phyloP scores from a whole-genome alignment of 2,329 filamentous ascomycete genomes.

The Fusarium sororula region DNA sequence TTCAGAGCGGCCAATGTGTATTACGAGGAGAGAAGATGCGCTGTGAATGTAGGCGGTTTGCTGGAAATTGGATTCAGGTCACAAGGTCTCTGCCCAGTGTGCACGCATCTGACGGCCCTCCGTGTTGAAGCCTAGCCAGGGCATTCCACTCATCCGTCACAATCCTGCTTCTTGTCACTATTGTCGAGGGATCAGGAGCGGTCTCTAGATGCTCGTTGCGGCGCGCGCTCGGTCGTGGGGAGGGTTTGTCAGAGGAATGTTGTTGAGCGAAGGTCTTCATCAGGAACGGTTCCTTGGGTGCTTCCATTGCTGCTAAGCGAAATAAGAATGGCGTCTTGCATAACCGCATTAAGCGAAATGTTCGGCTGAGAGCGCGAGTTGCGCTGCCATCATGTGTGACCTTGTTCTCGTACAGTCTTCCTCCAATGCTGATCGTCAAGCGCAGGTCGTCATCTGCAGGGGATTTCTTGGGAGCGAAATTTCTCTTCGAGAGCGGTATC shows the following conservation, averaged over 20 bases:
- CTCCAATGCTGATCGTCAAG: background rate
- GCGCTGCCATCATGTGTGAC: fast-evolving
- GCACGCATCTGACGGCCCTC: background rate
- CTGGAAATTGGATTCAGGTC: background rate
- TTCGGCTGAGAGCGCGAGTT: fast-evolving
- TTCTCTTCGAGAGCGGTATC: background rate
- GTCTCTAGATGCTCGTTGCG: background rate
- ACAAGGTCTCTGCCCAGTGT: fast-evolving
- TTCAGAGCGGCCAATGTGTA: background rate
- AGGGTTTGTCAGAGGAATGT: background rate
- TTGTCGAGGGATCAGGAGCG: background rate
- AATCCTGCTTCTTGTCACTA: background rate
- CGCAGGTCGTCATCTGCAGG: background rate
- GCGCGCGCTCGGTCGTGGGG: background rate
- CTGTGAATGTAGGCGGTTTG: background rate
- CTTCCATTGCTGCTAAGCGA: background rate
- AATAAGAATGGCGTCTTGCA: fast-evolving
- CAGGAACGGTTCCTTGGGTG: background rate
- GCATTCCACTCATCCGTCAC: background rate
- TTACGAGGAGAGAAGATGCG: no score
- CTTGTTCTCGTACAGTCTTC: background rate
- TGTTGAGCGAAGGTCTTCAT: background rate
- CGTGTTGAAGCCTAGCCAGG: background rate
- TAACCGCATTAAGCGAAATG: fast-evolving
- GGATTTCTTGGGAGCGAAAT: background rate